A percentile compares a stretch with the other conserved stretches of the same genome.
These are phyloP conservation scores for Colletotrichum sp. DNA, from an alignment of 2,329 filamentous ascomycete species.

Conservation along the genomic window DNA sequence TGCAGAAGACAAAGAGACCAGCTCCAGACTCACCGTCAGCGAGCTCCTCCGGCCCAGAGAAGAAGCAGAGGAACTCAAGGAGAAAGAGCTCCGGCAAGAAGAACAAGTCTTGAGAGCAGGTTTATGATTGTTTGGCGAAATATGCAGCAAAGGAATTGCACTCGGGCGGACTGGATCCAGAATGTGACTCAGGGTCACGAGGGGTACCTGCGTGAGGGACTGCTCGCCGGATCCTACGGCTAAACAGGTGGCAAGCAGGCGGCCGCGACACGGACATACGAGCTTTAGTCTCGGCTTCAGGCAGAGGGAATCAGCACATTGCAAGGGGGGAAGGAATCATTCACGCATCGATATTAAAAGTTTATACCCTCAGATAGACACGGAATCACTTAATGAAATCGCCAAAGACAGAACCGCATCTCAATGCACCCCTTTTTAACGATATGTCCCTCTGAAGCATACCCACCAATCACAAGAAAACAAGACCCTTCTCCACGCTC, in stretches of 20 bases:
- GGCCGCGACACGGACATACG: not conserved
- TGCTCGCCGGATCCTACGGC: not conserved
- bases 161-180: not conserved
- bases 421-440: not conserved
- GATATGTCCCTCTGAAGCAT: not conserved
- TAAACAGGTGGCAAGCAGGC: not conserved
- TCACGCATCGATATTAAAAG: constrained; percentile 6
- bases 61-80: constrained; percentile 34
- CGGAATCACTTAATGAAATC: not conserved
- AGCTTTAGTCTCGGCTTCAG: not conserved
- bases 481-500: not conserved
- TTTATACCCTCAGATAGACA: not conserved
- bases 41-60: constrained; percentile 31
- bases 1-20: constrained; percentile 47
- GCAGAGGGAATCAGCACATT: not conserved
- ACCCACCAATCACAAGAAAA: not conserved
- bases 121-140: not conserved
- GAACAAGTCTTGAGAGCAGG: not conserved
- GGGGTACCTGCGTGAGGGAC: not conserved
- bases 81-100: constrained; percentile 25
- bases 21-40: constrained; percentile 35
- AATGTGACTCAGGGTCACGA: not conserved
- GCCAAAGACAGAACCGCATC: not conserved
- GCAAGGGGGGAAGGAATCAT: not conserved
- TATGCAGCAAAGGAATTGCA: not conserved